Base-by-base conservation (phyloP, 1,139 yeast species). In the Candida sojae region DNA sequence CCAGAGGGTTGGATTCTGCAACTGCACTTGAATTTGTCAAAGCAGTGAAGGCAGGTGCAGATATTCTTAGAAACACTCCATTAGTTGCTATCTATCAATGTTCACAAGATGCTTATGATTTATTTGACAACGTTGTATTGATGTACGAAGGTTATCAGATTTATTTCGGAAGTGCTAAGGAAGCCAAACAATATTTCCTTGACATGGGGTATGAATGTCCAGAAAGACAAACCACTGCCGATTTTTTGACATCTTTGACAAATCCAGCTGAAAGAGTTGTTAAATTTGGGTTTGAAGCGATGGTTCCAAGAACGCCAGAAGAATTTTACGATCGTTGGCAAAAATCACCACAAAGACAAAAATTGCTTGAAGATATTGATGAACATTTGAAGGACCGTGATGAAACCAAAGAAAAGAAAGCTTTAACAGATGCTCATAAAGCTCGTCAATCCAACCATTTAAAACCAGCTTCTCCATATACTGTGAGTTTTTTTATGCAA, bases 41-140 rank as follows among this genome's bases (percentile, higher is more conserved):
- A 58, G 85, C 92, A 25, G 70, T 88, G 57, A 83, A 84, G 58
- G 77, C 84, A 5, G 73, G 82, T 32, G 86, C 95, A 2, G 71
- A 78, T 34, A 67, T 86, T 46, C 68, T 81, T 47, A 76, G 78
- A 23, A 73, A 81, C 13, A 77, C 92, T 23, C 82, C 90, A 2
- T 68, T 87, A 44, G 86, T 89, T 52, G 89, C 96, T 21, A 83
- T 88, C 50, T 88, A 88, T 66, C 96, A 88, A 69, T 88, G 93
- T 57, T 84, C 92, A 13, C 91, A 88, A 67, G 87, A 82, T 59
- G 86, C 90, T 53, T 88, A 87, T 46, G 67, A 67, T 49, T 67
- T 84, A 51, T 89, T 89, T 60, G 92, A 88, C 66, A 83, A 85
- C 53, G 95, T 86, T 8, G 73, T 83, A 35, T 83, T 89, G 23